These are phyloP conservation scores for Plenodomus biglobosus DNA, from an alignment of 2,329 filamentous ascomycete species.

Conservation along the genomic window DNA sequence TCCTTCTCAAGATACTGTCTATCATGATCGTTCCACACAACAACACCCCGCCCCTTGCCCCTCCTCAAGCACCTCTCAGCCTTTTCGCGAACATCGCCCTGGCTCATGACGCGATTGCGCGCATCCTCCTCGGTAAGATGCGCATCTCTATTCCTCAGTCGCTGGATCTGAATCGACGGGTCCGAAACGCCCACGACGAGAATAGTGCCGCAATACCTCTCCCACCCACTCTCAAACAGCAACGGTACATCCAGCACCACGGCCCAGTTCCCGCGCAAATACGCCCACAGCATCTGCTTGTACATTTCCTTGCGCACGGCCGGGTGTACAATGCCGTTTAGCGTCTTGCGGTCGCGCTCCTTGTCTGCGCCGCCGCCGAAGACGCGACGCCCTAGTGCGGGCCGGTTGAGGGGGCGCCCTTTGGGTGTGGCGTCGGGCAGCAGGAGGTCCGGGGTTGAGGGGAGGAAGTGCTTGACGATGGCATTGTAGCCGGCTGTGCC, in stretches of 20 bases:
- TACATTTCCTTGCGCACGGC: constrained; percentile 84
- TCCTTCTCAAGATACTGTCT: constrained; percentile 68
- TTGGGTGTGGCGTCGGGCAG: constrained; percentile 59
- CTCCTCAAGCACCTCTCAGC: constrained; percentile 71
- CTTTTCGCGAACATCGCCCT: constrained; percentile 84
- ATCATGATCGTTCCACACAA: constrained; percentile 87
- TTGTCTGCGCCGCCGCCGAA: constrained; percentile 77
- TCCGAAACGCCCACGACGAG: constrained; percentile 85
- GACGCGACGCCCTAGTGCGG: constrained; percentile 79
- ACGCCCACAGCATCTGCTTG: constrained; percentile 69
- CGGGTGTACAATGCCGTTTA: constrained; percentile 92
- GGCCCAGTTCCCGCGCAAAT: constrained; percentile 77
- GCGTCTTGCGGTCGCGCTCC: constrained; percentile 68
- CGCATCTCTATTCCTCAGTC: constrained; percentile 72
- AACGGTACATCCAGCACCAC: constrained; percentile 91
- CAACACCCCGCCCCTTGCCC: constrained; percentile 65
- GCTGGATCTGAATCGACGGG: constrained; percentile 76
- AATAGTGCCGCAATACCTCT: constrained; percentile 80
- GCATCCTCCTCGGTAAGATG: constrained; percentile 85
- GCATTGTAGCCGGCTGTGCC: constrained; percentile 80
- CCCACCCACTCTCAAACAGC: constrained; percentile 85
- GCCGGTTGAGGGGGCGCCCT: constrained; percentile 78
- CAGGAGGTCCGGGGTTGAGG: constrained; percentile 83
- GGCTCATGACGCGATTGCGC: constrained; percentile 79
- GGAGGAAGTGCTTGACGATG: constrained; percentile 78